Evolutionary conservation across 176 grass and related monocot species (phyloP).

Genomic region (Elaeis guineensis): DNA sequence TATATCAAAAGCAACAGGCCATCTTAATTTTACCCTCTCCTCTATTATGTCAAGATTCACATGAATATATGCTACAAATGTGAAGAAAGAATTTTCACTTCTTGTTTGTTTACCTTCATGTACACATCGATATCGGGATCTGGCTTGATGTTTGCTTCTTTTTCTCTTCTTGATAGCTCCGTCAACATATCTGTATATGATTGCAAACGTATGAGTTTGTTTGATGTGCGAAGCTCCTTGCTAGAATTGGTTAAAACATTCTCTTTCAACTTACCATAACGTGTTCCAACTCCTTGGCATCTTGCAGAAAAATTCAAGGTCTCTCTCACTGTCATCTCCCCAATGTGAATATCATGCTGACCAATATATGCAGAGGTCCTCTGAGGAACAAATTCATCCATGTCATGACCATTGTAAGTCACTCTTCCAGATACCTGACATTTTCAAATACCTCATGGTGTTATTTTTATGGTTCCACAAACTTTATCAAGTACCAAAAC

Average conservation of each 20-base stretch:
- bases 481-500: too few relatives aligned
- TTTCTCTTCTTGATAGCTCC: slow-evolving; percentile 70
- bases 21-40: too few relatives aligned
- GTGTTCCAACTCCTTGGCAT: slow-evolving; percentile 63
- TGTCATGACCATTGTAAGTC: slow-evolving; percentile 58
- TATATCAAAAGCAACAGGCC: too few relatives aligned
- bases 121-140: slow-evolving; percentile 73
- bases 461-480: background rate
- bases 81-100: too few relatives aligned
- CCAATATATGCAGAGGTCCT: slow-evolving; percentile 66
- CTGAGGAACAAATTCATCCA: slow-evolving; percentile 57
- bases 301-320: slow-evolving; percentile 60
- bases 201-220: background rate
- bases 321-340: slow-evolving; percentile 64
- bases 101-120: slow-evolving; percentile 44
- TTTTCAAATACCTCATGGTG: background rate
- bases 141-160: slow-evolving; percentile 63
- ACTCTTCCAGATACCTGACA: slow-evolving; percentile 35
- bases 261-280: slow-evolving; percentile 34
- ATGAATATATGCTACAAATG: too few relatives aligned
- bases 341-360: slow-evolving; percentile 68
- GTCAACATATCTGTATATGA: slow-evolving; percentile 41
- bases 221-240: too few relatives aligned
- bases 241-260: too few relatives aligned
- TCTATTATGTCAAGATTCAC: too few relatives aligned